A percentile compares a stretch with the other conserved stretches of the same genome.
Conservation (phyloP, 2,329 filamentous ascomycete species). For the Aspergillus ochraceus region DNA sequence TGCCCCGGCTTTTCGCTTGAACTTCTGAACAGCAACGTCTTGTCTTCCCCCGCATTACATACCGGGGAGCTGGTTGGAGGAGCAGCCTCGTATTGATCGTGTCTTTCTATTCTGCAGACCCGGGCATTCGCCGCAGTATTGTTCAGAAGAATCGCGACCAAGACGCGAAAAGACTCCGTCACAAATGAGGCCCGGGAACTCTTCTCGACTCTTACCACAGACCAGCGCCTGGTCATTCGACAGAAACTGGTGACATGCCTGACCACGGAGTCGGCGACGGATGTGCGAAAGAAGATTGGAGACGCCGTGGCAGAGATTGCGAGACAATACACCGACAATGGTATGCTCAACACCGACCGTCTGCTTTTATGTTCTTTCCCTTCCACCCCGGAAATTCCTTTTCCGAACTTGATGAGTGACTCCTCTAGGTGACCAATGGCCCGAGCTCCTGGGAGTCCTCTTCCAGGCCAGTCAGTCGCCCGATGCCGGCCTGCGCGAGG, state of each 20-base stretch:
- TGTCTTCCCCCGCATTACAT: not conserved
- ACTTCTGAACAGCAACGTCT: not conserved
- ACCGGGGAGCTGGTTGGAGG: not conserved
- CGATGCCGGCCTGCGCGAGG: constrained; percentile 82
- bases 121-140: constrained; percentile 91
- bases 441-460: constrained; percentile 79
- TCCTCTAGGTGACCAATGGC: constrained; percentile 74
- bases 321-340: constrained; percentile 88
- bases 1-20: constrained; percentile 13
- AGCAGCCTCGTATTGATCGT: not conserved
- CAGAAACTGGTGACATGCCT: constrained; percentile 79
- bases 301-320: constrained; percentile 97
- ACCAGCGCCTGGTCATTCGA: constrained; percentile 76
- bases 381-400: constrained; percentile 3
- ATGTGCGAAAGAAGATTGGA: constrained; percentile 90
- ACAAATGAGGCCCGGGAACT: constrained; percentile 74
- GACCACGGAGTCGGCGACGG: constrained; percentile 68
- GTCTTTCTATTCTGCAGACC: constrained; percentile 53
- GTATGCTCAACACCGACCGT: constrained; percentile 53
- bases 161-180: constrained; percentile 72
- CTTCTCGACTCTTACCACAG: constrained; percentile 74
- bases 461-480: constrained; percentile 88
- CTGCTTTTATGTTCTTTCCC: not conserved
- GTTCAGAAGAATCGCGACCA: constrained; percentile 89
- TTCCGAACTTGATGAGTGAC: constrained; percentile 5